Evolutionary conservation across 345 rosid species (phyloP), one percentile per base, ranked within the genome.

Genomic region (Microcos paniculata): DNA sequence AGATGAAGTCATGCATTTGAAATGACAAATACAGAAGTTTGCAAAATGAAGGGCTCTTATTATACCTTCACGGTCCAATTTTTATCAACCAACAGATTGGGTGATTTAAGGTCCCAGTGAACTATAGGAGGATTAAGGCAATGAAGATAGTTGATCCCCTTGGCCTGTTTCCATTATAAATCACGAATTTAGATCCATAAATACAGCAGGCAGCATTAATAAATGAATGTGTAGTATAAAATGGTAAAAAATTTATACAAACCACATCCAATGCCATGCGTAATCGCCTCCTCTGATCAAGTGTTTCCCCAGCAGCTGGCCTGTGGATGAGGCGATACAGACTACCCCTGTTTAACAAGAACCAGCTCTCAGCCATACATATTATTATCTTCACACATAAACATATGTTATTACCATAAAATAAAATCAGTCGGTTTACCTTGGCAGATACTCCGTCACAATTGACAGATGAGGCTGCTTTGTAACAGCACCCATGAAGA

Each of bases 401-500:
- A 46, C n/a, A 23, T 31, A 8, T 2, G 1, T 55, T 6, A 23
- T 13, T n/a, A 4, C 11, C 23, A 65, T 31, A 51, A 12, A 76
- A 63, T 45, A 4, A 69, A 73, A 21, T 7, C 31, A 43, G 71
- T 8, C 53, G 14, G 53, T 55, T 66, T 86, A 91, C 99, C 99
- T 90, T 6, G 98, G 98, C 59, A 95, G 86, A 78, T 95, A 95
- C 76, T 95, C 98, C 58, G 98, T 91, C 81, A 95, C 91, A 63
- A 95, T 95, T 58, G 99, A 95, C 68, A 95, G 84, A 75, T 91
- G 92, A 58, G 97, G 91, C 48, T 82, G 86, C 85, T 91, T 90
- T 61, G 98, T 95, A 42, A 95, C 98, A n/a, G 99, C 98, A 64
- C 99, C 99, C 99, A 95, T 95, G 84, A 95, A 95, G 75, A 95